phyloP scores from a whole-genome alignment of 805 yeast genomes.

The Yamadazyma akitaensis region DNA sequence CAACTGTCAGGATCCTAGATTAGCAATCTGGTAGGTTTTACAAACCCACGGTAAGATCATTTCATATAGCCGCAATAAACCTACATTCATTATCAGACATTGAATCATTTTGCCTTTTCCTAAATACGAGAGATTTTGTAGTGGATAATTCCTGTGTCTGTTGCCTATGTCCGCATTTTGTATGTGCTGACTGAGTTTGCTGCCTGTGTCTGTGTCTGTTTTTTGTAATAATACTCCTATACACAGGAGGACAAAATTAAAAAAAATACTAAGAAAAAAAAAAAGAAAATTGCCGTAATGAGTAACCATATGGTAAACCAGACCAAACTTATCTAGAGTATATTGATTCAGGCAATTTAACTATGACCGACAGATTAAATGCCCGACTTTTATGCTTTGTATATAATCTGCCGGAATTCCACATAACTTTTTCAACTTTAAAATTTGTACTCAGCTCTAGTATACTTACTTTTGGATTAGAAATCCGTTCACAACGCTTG shows the following conservation, averaged over 20 bases:
- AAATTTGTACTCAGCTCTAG: not conserved
- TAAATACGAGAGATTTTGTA: no score
- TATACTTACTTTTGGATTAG: not conserved
- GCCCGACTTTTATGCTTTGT: not conserved
- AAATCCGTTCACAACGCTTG: not conserved
- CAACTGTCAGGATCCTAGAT: no score
- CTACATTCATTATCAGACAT: no score
- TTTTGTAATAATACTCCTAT: not conserved
- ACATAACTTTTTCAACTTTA: not conserved
- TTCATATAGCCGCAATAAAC: no score
- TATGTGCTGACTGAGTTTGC: not conserved
- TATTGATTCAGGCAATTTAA: constrained; percentile 3
- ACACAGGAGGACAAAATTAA: not conserved
- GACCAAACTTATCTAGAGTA: not conserved
- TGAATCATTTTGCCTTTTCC: no score
- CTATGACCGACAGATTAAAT: not conserved
- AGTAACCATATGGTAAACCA: constrained; percentile 2
- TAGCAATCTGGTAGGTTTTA: no score
- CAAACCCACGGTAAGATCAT: no score
- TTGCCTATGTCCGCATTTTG: no score
- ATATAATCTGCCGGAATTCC: constrained; percentile 3
- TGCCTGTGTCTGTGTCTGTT: not conserved
- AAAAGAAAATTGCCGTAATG: constrained; percentile 2
- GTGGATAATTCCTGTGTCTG: no score
- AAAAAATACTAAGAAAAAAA: not conserved